phyloP scores from a whole-genome alignment of 2,329 filamentous ascomycete species.

The Cladosporium cucumerinum region DNA sequence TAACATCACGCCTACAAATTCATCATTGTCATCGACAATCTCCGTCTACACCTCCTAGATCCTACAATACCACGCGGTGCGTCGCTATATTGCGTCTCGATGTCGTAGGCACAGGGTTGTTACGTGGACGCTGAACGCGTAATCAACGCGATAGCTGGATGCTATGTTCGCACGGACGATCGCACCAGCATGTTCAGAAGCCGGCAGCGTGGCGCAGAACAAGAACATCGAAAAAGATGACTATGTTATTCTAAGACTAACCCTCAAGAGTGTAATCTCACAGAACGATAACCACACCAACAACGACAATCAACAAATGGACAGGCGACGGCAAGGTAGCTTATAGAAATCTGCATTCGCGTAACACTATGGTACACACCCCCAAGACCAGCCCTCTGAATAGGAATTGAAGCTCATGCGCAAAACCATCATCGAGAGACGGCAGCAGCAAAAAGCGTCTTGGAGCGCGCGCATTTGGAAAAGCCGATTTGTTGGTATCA shows the following conservation, averaged over 20 bases:
- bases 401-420: background rate
- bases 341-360: conserved; percentile 1
- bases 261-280: too few species aligned
- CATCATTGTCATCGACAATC: background rate
- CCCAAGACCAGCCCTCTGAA: background rate
- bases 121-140: background rate
- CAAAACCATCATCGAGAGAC: background rate
- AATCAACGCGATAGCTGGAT: background rate
- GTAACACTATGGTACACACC: conserved; percentile 9
- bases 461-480: background rate
- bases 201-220: background rate
- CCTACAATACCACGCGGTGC: background rate
- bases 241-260: too few species aligned
- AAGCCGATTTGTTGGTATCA: conserved; percentile 13
- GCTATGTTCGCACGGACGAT: background rate
- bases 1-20: background rate
- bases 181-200: background rate
- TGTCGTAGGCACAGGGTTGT: background rate
- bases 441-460: background rate
- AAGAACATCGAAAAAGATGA: too few species aligned
- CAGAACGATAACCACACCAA: background rate
- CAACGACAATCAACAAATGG: background rate
- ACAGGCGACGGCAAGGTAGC: background rate
- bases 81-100: background rate
- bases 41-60: background rate